Evolutionary conservation across 2,329 filamentous ascomycete species (phyloP).

Genomic region (Dothideomycetidae sp.): DNA sequence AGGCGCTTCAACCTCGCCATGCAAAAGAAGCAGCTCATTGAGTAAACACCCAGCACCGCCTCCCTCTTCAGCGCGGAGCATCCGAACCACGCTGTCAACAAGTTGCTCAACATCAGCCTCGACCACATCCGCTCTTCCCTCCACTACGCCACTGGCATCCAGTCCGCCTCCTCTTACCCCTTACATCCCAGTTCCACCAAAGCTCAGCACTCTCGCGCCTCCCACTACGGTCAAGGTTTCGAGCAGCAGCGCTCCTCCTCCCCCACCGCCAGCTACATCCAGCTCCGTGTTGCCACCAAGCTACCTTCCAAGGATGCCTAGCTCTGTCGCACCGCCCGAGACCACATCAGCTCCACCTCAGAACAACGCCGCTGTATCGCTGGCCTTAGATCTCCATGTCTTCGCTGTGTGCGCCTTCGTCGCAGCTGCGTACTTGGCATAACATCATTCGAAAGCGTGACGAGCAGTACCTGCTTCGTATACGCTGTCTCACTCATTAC

Average conservation of each 20-base stretch:
- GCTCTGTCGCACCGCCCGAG: not conserved
- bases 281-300: not conserved
- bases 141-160: not conserved
- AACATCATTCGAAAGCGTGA: no score
- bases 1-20: no score
- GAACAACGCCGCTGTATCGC: not conserved
- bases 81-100: no score
- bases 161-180: not conserved
- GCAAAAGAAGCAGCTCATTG: no score
- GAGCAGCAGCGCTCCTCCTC: not conserved
- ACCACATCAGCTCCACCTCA: not conserved
- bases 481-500: no score
- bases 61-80: no score
- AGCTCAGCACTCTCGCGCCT: not conserved
- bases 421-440: no score
- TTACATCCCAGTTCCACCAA: no score
- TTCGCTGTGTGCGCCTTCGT: not conserved
- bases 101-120: no score
- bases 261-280: slow-evolving; percentile 1
- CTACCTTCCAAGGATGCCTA: slow-evolving; percentile 1
- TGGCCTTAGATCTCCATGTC: not conserved
- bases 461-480: no score
- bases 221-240: not conserved
- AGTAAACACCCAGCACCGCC: no score
- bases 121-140: not conserved